Evolutionary conservation across 371 early-diverging fungal genomes (phyloP).

Genomic region (Rhizopus delemar): DNA sequence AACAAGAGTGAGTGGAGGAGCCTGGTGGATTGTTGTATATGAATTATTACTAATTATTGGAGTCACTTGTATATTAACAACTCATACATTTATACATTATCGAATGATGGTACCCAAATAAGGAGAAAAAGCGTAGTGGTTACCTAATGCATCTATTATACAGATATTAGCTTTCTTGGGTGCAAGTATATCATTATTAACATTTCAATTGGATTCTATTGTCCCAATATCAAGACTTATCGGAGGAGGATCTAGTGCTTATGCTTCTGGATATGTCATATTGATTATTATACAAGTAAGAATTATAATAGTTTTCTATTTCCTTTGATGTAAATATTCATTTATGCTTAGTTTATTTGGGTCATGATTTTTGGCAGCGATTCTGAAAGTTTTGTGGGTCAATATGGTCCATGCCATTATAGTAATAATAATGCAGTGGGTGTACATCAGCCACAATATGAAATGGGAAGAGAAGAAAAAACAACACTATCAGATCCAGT

Average conservation of each 20-base stretch:
- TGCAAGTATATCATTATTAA: slow-evolving; percentile 38
- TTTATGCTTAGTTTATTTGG: slow-evolving; percentile 40
- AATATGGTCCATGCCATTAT: slow-evolving; percentile 24
- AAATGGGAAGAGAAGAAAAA: slow-evolving; percentile 35
- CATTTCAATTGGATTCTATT: slow-evolving; percentile 32
- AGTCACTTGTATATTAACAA: slow-evolving; percentile 22
- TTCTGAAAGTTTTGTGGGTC: slow-evolving; percentile 37
- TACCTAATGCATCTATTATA: background rate
- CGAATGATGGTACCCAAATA: slow-evolving; percentile 36
- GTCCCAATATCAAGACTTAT: slow-evolving; percentile 11
- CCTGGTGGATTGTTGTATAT: slow-evolving; percentile 50
- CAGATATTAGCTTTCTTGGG: slow-evolving; percentile 47
- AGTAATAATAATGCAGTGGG: slow-evolving; percentile 26
- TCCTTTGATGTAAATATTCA: background rate
- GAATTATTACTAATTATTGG: slow-evolving; percentile 37
- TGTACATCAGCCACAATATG: slow-evolving; percentile 23
- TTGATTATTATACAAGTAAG: slow-evolving; percentile 44
- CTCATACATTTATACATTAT: slow-evolving; percentile 36
- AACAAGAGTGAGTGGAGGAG: slow-evolving; percentile 19
- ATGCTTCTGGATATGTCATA: slow-evolving; percentile 45
- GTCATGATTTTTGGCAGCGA: slow-evolving; percentile 51
- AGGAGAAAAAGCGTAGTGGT: background rate
- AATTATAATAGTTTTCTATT: background rate
- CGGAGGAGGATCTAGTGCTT: slow-evolving; percentile 25
- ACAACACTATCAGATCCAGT: slow-evolving; percentile 2